A percentile compares a stretch with the other conserved stretches of the same genome.
These are phyloP conservation scores for Casuarina equisetifolia DNA, from an alignment of 306 rosid genomes.

Conservation along the genomic window DNA sequence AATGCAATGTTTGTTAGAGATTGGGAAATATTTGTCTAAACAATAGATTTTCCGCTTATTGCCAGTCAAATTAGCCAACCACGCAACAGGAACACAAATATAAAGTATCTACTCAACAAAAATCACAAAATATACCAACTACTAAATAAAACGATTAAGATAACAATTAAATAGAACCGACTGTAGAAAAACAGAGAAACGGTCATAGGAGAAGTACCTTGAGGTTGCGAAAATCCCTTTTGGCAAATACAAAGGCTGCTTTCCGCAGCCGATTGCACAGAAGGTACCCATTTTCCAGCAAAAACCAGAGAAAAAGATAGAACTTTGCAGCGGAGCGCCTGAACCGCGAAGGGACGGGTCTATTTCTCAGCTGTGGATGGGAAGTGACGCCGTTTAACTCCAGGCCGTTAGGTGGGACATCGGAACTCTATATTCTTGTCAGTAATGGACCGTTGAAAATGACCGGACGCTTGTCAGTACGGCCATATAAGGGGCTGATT, in stretches of 20 bases:
- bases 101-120: not conserved
- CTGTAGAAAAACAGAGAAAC: not conserved
- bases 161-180: not conserved
- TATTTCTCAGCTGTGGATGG: no score
- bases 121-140: not conserved
- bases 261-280: slow-evolving; percentile 4
- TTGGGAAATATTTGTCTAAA: slow-evolving; percentile 16
- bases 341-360: no score
- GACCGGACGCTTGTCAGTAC: no score
- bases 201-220: slow-evolving; percentile 19
- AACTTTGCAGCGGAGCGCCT: no score
- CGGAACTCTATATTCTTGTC: no score
- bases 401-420: no score
- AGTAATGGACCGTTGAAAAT: no score
- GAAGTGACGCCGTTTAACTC: no score
- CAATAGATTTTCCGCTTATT: not conserved
- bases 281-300: no score
- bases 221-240: slow-evolving; percentile 16
- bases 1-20: not conserved
- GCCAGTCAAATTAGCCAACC: no score
- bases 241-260: slow-evolving; percentile 11
- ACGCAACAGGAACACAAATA: not conserved
- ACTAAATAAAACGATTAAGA: not conserved
- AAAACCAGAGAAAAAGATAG: no score
- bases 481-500: no score